Base-by-base conservation (phyloP, 2,329 filamentous ascomycete genomes). In the Diatrype stigma region DNA sequence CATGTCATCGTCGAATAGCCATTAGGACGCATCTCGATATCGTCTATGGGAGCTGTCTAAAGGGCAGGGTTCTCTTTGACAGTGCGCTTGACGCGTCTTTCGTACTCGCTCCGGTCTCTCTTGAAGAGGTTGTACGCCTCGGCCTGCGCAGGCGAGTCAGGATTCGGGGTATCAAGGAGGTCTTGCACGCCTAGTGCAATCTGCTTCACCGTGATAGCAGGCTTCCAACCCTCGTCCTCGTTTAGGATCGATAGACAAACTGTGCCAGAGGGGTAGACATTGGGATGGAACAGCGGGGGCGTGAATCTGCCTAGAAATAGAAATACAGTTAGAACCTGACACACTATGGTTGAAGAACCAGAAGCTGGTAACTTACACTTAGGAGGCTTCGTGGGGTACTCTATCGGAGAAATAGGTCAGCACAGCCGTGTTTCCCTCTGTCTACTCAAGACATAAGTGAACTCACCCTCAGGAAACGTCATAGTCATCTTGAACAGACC, bases 181-280 rank as follows among this genome's bases (percentile, higher is more conserved):
- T 96, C 93, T 71, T 99, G 94, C 51, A 99, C 96, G 46, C 94
- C 94, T 1, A 97, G 80, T 6, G 97, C 81, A 57, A 99, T 97
- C 73, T 97, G 91, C 74, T 96, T 97, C 69, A 99, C 90, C 0
- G 94, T 99, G 65, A 99, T 99, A 6, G 94, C 93, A 1, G 94
- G 95, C 71, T 96, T 95, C 94, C 95, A 99, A 6, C 89, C 92
- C 69, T 99, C 94, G 63, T 99, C 94, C 70, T 99, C 95, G 73
- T 97, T 99, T 59, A 99, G 75, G 60, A 99, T 99, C 26, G 90
- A 96, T 21, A 99, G 81, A 67, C 94, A 99, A 55, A 99, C 94
- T 45, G 94, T 99, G 60, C 94, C 95, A 1, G 93, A 97, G 0
- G 94, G 94, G 69, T 99, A 99, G 60, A 99, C 94, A 70, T 99